Evolutionary conservation across 257 asterid species (phyloP), one percentile per base, ranked within the genome.

Genomic region (Voacanga thouarsii): DNA sequence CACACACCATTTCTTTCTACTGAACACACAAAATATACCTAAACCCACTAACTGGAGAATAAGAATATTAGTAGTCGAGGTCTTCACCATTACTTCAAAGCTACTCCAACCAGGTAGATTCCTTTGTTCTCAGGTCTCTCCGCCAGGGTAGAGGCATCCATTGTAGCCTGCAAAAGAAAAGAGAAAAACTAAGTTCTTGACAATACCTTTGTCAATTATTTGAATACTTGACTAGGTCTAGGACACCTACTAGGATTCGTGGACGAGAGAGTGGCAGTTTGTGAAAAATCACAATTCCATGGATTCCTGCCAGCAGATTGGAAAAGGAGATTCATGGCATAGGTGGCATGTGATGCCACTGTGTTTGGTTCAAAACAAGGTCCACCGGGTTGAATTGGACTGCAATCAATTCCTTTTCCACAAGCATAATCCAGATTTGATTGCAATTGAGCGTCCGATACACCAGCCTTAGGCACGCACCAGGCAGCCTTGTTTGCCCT

Each of bases 351-450:
- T 41, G 90, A 82, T 47, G 78, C 81, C 61, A 86, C 21, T 0
- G 89, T 84, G 51, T 82, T 82, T 16, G 95, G 91, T 75, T 87
- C 93, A 76, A 90, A 90, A 87, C 92, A 92, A 82, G 90, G 84
- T 21, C 93, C 92, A 14, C 93, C 90, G 0, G 89, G 89, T 69
- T 88, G 97, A 69, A 91, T 88, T 41, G 92, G 83, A 23, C 87
- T 67, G 60, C 96, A 91, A 69, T 90, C 91, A 19, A 81, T 66
- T 49, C 93, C 90, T 2, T 69, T 89, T 39, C 88, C 88, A 66
- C 96, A 90, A 7, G 85, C 93, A 61, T 89, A 91, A 57, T 89
- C 92, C 82, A 92, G 73, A 78, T 86, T 90, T 15, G 84, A 72
- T 66, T 90, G 96, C 82, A 89, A 73, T 56, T 85, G 81, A 5